These are phyloP conservation scores for Gynostemma pentaphyllum DNA, from an alignment of 306 rosid species.

Conservation along the genomic window DNA sequence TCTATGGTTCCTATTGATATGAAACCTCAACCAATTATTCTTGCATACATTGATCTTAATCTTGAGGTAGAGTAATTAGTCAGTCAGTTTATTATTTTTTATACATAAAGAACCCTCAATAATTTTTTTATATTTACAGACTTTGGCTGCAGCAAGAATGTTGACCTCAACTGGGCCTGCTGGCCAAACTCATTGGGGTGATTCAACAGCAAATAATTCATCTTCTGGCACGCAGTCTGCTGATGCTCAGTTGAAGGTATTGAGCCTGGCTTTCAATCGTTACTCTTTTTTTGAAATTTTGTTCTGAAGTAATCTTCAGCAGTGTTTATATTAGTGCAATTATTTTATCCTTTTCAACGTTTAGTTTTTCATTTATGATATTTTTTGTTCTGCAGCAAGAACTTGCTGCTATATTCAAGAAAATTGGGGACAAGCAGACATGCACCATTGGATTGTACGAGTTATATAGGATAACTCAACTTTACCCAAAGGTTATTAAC, in stretches of 20 bases:
- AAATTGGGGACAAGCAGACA: slow-evolving; percentile 98
- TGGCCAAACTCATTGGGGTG: slow-evolving; percentile 94
- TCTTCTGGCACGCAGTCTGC: slow-evolving; percentile 83
- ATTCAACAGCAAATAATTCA: slow-evolving; percentile 75
- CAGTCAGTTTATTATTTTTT: background rate
- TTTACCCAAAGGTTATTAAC: slow-evolving; percentile 74
- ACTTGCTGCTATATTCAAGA: slow-evolving; percentile 96
- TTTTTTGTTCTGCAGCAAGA: slow-evolving; percentile 55
- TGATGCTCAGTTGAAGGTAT: slow-evolving; percentile 91
- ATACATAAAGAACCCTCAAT: background rate
- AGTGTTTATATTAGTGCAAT: background rate
- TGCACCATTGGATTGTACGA: slow-evolving; percentile 91
- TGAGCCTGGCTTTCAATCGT: background rate
- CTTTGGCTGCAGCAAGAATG: slow-evolving; percentile 98
- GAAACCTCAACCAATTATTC: slow-evolving; percentile 96
- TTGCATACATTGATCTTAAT: slow-evolving; percentile 95
- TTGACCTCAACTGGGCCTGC: slow-evolving; percentile 93
- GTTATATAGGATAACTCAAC: slow-evolving; percentile 83
- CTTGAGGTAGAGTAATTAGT: slow-evolving; percentile 57
- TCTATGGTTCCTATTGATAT: slow-evolving; percentile 99
- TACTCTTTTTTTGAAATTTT: background rate
- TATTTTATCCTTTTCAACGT: background rate
- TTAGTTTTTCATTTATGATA: background rate
- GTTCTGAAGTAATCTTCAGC: background rate
- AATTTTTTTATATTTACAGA: slow-evolving; percentile 30